These are phyloP conservation scores for Pythium plurisporium DNA, from an alignment of 352 stramenopile genomes.

Conservation along the genomic window DNA sequence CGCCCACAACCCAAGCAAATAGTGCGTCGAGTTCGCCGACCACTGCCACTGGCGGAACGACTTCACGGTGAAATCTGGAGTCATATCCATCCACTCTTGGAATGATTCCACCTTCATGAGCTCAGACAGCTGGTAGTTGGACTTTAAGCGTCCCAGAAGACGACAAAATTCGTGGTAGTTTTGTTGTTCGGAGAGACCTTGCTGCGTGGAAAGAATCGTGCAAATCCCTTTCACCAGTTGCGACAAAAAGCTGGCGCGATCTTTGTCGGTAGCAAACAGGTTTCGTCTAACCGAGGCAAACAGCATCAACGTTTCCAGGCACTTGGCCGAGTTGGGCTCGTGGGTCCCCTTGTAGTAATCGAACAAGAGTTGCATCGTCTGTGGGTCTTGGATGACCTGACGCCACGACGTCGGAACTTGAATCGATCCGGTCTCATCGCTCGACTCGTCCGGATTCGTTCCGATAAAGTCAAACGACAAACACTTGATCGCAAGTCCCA, in stretches of 20 bases:
- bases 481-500: conserved; percentile 92
- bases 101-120: conserved; percentile 96
- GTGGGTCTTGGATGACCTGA: conserved; percentile 90
- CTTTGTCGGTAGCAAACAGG: conserved; percentile 96
- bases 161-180: conserved; percentile 99
- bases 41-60: conserved; percentile 96
- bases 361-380: conserved; percentile 94
- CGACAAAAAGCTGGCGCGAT: conserved; percentile 91
- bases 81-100: conserved; percentile 96
- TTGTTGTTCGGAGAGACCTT: conserved; percentile 96
- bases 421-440: conserved; percentile 96
- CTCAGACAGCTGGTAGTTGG: conserved; percentile 98
- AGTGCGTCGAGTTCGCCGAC: conserved; percentile 94
- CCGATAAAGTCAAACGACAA: conserved; percentile 99
- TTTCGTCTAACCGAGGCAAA: conserved; percentile 94
- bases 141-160: conserved; percentile 95
- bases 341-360: conserved; percentile 95
- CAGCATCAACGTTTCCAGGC: conserved; percentile 95
- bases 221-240: conserved; percentile 93
- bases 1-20: conserved; percentile 95
- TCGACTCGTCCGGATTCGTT: conserved; percentile 97
- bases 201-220: conserved; percentile 91
- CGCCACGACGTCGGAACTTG: conserved; percentile 97
- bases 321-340: conserved; percentile 92
- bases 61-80: conserved; percentile 95